Base-by-base conservation (phyloP, 441 rosid species). In the Croton laevigatus region DNA sequence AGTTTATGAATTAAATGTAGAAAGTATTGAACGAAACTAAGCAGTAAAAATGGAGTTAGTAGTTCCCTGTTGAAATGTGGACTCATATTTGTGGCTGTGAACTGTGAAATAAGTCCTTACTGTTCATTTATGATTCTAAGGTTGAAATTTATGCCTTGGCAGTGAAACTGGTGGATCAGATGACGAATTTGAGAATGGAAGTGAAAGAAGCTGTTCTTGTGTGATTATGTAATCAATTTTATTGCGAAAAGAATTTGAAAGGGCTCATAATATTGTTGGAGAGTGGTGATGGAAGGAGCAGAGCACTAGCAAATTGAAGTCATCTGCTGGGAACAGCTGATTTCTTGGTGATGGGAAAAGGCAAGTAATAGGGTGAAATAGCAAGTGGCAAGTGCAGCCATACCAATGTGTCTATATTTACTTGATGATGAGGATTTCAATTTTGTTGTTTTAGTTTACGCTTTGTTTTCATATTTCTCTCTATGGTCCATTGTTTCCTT, bases 131-230 rank as follows among this genome's bases (percentile, higher is more conserved):
- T 3, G 58, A 5, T 68, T 57, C 74, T 87, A 73, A 70, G 66
- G 36, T 61, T 68, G 58, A 59, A 71, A 37, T 63, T 76, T 76
- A 34, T 76, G 40, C 22, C 53, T 67, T 83, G 82, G 77, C 93
- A 94, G 97, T 83, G 98, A 94, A 81, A 80, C 75, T 36, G 86
- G 88, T n/a, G 84, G 76, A 55, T 92, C 98, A 32, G 97, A 92
- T 52, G 94, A 89, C 37, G 98, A 92, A 79, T 81, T 85, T 14
- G 83, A 91, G 51, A 71, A 76, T 69, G 88, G 90, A 76, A 84
- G 68, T 16, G 91, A 86, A 74, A 84, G 86, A 83, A 87, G 86
- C 60, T 92, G 98, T 81, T 80, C 87, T 19, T 95, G 99, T 77
- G 80, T 84, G 67, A 83, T 95, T 77, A 95, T 95, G 98, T 95